A percentile compares a stretch with the other conserved stretches of the same genome.
These are phyloP conservation scores for Penicillium egyptiacum DNA, from an alignment of 495 filamentous ascomycete species.

Conservation along the genomic window DNA sequence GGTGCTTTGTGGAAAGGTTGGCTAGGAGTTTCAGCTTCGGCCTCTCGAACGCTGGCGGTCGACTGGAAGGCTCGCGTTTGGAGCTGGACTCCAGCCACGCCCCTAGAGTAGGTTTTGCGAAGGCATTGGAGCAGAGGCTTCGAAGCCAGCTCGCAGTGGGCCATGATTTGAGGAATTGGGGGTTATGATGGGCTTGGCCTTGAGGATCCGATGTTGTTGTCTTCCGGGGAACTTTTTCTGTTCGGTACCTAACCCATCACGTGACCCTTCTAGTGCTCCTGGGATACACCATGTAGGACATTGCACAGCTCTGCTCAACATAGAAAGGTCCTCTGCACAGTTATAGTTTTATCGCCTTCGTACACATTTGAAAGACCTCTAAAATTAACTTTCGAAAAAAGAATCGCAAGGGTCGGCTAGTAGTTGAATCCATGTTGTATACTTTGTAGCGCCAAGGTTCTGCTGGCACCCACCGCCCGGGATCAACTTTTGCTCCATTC, in stretches of 20 bases:
- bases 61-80: conserved; percentile 43
- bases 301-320: no score
- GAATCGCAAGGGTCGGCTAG: not conserved
- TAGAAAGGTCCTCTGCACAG: no score
- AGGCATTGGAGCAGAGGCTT: conserved; percentile 66
- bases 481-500: conserved; percentile 42
- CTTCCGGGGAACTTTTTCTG: conserved; percentile 45
- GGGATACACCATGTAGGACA: no score
- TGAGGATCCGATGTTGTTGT: conserved; percentile 26
- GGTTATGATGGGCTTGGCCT: conserved; percentile 21
- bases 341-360: no score
- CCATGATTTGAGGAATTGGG: conserved; percentile 51
- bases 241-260: conserved; percentile 9
- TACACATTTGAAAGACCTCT: no score
- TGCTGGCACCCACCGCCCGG: conserved; percentile 38
- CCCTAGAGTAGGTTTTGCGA: conserved; percentile 46
- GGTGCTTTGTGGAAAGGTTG: conserved; percentile 41
- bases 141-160: conserved; percentile 65
- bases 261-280: not conserved
- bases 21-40: conserved; percentile 37
- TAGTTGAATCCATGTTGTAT: not conserved
- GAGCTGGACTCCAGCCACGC: conserved; percentile 33
- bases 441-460: conserved; percentile 32
- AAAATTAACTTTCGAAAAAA: no score
- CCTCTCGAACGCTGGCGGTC: conserved; percentile 39